These are phyloP conservation scores for Colletotrichum sp. DNA, from an alignment of 2,329 filamentous ascomycete genomes.

Conservation along the genomic window DNA sequence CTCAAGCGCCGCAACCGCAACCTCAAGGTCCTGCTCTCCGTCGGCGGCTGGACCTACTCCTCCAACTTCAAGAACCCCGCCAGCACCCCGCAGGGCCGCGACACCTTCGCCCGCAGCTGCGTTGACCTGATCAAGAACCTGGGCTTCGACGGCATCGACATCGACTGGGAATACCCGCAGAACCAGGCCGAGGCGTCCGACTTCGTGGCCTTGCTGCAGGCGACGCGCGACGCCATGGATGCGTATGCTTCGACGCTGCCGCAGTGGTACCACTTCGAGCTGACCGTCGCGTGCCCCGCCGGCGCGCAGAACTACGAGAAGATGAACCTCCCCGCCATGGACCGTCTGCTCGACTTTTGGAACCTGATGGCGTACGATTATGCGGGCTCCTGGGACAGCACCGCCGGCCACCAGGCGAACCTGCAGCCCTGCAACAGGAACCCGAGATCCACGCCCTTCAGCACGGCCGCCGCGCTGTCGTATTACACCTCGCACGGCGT, in stretches of 20 bases:
- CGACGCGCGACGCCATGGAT: constrained; percentile 63
- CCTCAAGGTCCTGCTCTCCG: constrained; percentile 83
- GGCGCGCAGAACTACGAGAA: constrained; percentile 67
- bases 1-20: constrained; percentile 83
- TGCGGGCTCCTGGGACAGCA: constrained; percentile 79
- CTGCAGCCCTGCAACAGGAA: constrained; percentile 64
- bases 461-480: constrained; percentile 71
- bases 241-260: constrained; percentile 53
- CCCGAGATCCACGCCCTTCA: constrained; percentile 77
- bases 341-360: constrained; percentile 73
- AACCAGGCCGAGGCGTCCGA: constrained; percentile 58
- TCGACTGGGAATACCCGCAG: constrained; percentile 74
- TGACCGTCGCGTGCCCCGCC: constrained; percentile 69
- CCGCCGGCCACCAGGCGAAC: constrained; percentile 82
- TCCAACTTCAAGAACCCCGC: constrained; percentile 80
- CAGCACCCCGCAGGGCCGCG: constrained; percentile 72
- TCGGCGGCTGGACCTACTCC: constrained; percentile 94
- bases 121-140: constrained; percentile 79
- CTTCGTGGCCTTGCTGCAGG: constrained; percentile 63
- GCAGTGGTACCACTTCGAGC: constrained; percentile 61
- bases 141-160: constrained; percentile 75
- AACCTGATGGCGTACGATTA: constrained; percentile 91
- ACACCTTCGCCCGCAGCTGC: constrained; percentile 74
- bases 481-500: constrained; percentile 74
- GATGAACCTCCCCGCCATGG: constrained; percentile 69